A percentile compares a stretch with the other conserved stretches of the same genome.
Conservation (phyloP, 306 rosid genomes). For the Cucurbita ficifolia region DNA sequence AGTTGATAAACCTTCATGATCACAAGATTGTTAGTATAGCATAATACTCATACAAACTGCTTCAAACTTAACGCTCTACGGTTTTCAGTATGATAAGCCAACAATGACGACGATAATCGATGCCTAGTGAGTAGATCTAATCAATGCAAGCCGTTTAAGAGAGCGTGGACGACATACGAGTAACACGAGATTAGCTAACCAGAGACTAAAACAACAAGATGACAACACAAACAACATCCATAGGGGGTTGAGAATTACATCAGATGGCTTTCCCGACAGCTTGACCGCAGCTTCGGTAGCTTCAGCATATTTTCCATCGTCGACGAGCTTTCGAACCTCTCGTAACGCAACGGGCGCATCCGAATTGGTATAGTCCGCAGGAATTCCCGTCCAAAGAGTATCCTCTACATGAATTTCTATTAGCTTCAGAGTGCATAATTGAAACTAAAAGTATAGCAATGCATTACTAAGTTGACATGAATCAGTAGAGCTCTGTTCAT, state of each 20-base stretch:
- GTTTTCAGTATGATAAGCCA: neutral
- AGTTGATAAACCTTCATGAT: constrained; percentile 63
- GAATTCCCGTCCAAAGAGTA: constrained; percentile 87
- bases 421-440: neutral
- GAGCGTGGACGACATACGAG: neutral
- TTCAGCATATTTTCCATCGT: constrained; percentile 43
- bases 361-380: constrained; percentile 58
- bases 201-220: neutral
- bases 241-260: constrained; percentile 19
- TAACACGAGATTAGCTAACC: neutral
- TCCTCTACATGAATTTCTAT: constrained; percentile 35
- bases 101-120: neutral
- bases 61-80: neutral
- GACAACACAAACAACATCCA: neutral
- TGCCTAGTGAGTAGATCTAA: neutral
- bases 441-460: neutral
- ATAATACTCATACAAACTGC: neutral
- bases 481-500: neutral
- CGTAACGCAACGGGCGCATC: constrained; percentile 52
- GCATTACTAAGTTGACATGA: neutral
- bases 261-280: constrained; percentile 52
- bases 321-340: constrained; percentile 70
- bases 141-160: neutral
- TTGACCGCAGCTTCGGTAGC: constrained; percentile 64
- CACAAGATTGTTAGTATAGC: constrained; percentile 10